Percentiles rank a stretch among this genome's conserved stretches.
Conservation (phyloP, 1,284 basidiomycete genomes). For the Boletellus dicymbophilus region DNA sequence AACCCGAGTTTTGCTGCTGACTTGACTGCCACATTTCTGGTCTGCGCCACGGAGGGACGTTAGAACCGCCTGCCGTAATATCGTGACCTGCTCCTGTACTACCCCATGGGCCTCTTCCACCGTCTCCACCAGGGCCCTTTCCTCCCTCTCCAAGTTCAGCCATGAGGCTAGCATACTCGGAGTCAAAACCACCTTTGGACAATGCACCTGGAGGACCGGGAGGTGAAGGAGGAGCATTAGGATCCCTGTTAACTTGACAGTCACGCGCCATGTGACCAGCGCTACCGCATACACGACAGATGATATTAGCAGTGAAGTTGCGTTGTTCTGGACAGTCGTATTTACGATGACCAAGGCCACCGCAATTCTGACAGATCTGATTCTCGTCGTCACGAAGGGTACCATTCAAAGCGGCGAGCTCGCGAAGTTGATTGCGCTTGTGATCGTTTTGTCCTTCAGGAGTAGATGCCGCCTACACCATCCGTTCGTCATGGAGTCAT, state of each 20-base stretch:
- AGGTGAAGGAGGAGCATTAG: slow-evolving; percentile 51
- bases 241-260: slow-evolving; percentile 84
- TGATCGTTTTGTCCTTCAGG: slow-evolving; percentile 99
- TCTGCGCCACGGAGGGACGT: slow-evolving; percentile 84
- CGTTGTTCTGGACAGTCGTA: slow-evolving; percentile 97
- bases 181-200: slow-evolving; percentile 82
- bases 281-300: slow-evolving; percentile 94
- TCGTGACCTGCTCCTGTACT: slow-evolving; percentile 65
- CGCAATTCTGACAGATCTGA: slow-evolving; percentile 98
- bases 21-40: slow-evolving; percentile 79
- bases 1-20: slow-evolving; percentile 47
- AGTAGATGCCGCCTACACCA: slow-evolving; percentile 87
- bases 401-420: slow-evolving; percentile 97
- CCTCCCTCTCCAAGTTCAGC: slow-evolving; percentile 93
- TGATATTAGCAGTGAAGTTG: slow-evolving; percentile 97
- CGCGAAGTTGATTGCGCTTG: slow-evolving; percentile 98
- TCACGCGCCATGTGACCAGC: slow-evolving; percentile 97
- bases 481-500: slow-evolving; percentile 15
- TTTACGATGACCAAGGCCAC: slow-evolving; percentile 92
- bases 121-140: slow-evolving; percentile 55
- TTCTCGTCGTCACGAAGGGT: slow-evolving; percentile 99
- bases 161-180: slow-evolving; percentile 97
- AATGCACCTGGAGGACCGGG: slow-evolving; percentile 39
- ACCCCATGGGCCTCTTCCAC: slow-evolving; percentile 59
- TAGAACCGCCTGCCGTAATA: slow-evolving; percentile 77